Base-by-base conservation (phyloP, 306 rosid genomes). In the Macrotyloma uniflorum region DNA sequence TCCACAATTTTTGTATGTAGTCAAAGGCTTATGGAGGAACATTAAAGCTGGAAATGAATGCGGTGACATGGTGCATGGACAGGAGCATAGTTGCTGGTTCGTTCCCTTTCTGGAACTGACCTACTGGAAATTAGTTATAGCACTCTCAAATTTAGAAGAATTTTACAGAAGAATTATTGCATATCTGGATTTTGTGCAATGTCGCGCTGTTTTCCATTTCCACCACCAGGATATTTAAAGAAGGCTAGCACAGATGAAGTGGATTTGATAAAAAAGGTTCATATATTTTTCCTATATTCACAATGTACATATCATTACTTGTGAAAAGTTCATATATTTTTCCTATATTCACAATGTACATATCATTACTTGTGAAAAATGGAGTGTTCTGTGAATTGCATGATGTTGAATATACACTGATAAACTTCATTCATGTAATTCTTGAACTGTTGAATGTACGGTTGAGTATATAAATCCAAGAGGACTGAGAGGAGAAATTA, bases 181-280 rank as follows among this genome's bases (percentile, higher is more conserved):
- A 9, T 81, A 75, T 86, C 77, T 76, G 86, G 88, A 75, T 78
- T 91, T 79, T 86, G 89, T 90, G 93, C 98, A 84, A 95, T 95
- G 98, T 95, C 98, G 82, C 98, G 98, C 83, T 95, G 98, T 91
- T 95, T 88, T 88, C 93, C 98, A 72, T 95, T 95, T 84, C 96
- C 93, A 40, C 98, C 97, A 47, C 92, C 93, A 22, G 98, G 98
- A 84, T 95, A 92, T 89, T 92, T 86, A 87, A 95, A 90, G 90
- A 89, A 87, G 85, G 79, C 85, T 82, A 83, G 85, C 84, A 75
- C 87, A 5, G 93, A 89, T 81, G 90, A 89, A 50, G 88, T 66
- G 76, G 86, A 92, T 85, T 76, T 88, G 38, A 82, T 87, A 28
- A 89, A 82, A 84, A 84, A 95, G 98, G 98, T 94, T 87, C 68